Percentiles rank a stretch among this genome's conserved stretches.
Conservation (phyloP, 1,284 basidiomycete species). For the Ganoderma lucidum region DNA sequence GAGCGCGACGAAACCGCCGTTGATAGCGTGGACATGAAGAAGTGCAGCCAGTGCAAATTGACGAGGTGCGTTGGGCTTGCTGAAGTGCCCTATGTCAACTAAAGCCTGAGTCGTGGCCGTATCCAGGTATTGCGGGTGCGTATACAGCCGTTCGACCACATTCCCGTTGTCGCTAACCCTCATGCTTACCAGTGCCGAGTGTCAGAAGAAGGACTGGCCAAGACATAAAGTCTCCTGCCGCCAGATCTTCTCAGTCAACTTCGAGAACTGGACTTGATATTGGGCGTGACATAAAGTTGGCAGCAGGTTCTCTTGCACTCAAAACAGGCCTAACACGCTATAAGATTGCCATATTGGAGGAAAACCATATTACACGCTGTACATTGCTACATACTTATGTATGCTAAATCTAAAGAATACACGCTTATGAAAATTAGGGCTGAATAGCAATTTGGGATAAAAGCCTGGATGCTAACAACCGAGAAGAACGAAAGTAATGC, state of each 20-base stretch:
- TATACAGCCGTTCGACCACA: background rate
- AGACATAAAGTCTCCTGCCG: constrained; percentile 26
- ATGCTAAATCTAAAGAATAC: background rate
- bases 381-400: background rate
- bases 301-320: background rate
- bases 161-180: background rate
- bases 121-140: constrained; percentile 15
- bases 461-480: background rate
- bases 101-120: background rate
- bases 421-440: background rate
- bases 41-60: constrained; percentile 28
- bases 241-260: constrained; percentile 23
- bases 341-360: background rate
- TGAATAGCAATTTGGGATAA: background rate
- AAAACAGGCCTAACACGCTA: background rate
- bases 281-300: background rate
- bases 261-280: constrained; percentile 29
- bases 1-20: constrained; percentile 23
- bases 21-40: constrained; percentile 7
- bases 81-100: background rate
- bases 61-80: constrained; percentile 16
- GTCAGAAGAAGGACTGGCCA: constrained; percentile 30
- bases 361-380: background rate
- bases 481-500: background rate
- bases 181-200: constrained; percentile 11